These are phyloP conservation scores for Xylaria bambusicola DNA, from an alignment of 495 filamentous ascomycete genomes.

Conservation along the genomic window DNA sequence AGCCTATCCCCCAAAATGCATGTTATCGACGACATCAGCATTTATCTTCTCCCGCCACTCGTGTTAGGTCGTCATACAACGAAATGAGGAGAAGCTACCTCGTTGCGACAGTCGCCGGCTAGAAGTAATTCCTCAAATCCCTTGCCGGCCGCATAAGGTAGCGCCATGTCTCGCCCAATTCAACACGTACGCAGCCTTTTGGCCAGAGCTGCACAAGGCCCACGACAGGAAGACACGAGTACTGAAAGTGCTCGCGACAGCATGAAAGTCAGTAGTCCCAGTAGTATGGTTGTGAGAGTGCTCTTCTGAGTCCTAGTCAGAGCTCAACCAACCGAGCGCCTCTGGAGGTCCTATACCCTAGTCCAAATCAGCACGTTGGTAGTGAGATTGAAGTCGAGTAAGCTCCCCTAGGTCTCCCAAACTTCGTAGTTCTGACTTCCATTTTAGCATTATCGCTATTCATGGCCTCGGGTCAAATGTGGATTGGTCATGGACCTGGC, in stretches of 20 bases:
- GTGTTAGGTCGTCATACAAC: too few relatives aligned
- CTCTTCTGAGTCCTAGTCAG: background rate
- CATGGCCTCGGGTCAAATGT: conserved; percentile 19
- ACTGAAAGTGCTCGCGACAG: background rate
- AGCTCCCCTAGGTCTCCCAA: background rate
- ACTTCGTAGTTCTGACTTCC: background rate
- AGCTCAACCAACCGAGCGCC: background rate
- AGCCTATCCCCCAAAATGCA: too few relatives aligned
- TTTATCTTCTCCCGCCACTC: too few relatives aligned
- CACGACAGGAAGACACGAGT: background rate
- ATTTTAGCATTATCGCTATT: conserved; percentile 15
- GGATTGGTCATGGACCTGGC: conserved; percentile 19
- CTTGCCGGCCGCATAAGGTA: background rate
- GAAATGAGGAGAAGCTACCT: too few relatives aligned
- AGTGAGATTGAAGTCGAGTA: conserved; percentile 1
- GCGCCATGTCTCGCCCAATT: background rate
- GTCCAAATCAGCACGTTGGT: too few relatives aligned
- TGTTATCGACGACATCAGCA: too few relatives aligned
- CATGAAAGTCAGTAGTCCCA: background rate
- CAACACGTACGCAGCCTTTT: background rate
- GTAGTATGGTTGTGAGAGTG: background rate
- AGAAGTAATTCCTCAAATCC: too few relatives aligned
- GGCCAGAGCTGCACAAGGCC: background rate
- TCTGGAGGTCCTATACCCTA: background rate
- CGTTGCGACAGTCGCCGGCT: too few relatives aligned